phyloP scores from a whole-genome alignment of 2,329 filamentous ascomycete genomes.

The Neopestalotiopsis sp. region DNA sequence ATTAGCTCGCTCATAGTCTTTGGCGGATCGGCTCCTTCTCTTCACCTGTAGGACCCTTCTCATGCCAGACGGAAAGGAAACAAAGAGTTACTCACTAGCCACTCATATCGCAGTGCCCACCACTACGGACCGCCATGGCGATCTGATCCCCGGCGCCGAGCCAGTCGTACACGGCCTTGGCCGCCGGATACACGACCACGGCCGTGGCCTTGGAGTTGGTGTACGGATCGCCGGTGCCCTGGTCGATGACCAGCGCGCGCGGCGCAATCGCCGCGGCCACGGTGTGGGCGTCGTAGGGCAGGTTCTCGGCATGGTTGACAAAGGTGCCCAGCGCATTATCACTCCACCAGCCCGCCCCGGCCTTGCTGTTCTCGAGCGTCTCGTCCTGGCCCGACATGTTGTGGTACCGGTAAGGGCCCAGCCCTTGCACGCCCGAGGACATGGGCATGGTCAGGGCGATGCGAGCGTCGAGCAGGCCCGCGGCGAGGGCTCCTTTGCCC shows the following conservation, averaged over 20 bases:
- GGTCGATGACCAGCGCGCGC: constrained; percentile 59
- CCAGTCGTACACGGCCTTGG: constrained; percentile 59
- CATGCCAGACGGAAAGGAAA: not conserved
- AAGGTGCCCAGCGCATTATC: constrained; percentile 57
- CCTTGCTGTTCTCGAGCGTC: constrained; percentile 55
- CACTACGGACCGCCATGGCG: constrained; percentile 51
- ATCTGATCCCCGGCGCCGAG: constrained; percentile 56
- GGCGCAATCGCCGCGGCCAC: constrained; percentile 65
- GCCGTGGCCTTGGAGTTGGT: constrained; percentile 55
- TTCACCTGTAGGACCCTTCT: not conserved
- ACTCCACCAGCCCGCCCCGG: constrained; percentile 63
- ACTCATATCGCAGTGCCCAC: constrained; percentile 54
- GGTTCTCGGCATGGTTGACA: constrained; percentile 58
- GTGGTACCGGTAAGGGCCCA: constrained; percentile 58
- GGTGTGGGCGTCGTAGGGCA: constrained; percentile 64
- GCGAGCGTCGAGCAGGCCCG: constrained; percentile 55
- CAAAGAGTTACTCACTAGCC: constrained; percentile 45
- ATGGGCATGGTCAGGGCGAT: constrained; percentile 62
- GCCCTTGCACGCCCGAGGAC: constrained; percentile 61
- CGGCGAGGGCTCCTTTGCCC: constrained; percentile 59
- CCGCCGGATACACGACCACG: constrained; percentile 56
- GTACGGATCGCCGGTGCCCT: constrained; percentile 56
- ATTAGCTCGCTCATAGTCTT: not conserved
- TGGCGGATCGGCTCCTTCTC: too few relatives aligned
- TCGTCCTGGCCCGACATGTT: constrained; percentile 50